These are phyloP conservation scores for Cucurbita argyrosperma DNA, from an alignment of 306 rosid genomes.

Conservation along the genomic window DNA sequence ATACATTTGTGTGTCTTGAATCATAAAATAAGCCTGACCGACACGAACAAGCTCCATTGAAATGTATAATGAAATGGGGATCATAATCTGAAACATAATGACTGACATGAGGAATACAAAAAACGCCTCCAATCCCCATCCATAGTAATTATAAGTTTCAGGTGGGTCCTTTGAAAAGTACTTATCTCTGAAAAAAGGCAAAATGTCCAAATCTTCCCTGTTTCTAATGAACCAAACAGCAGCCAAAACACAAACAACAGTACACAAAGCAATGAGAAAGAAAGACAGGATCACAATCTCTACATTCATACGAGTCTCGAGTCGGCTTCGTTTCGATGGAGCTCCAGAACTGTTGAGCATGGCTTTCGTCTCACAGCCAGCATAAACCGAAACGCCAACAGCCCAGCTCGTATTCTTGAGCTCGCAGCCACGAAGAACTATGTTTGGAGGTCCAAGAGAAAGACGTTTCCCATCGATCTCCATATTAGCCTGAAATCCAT, in stretches of 20 bases:
- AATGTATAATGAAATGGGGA: conserved; percentile 85
- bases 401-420: conserved; percentile 81
- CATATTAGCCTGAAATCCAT: conserved; percentile 74
- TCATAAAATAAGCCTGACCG: conserved; percentile 94
- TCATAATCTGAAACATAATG: conserved; percentile 90
- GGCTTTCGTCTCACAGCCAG: conserved; percentile 83
- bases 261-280: conserved; percentile 60
- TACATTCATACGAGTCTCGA: conserved; percentile 76
- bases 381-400: conserved; percentile 72
- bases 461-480: conserved; percentile 64
- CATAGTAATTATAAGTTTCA: conserved; percentile 40
- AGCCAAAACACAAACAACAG: conserved; percentile 54
- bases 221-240: conserved; percentile 63
- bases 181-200: conserved; percentile 59
- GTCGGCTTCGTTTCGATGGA: conserved; percentile 89
- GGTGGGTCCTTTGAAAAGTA: conserved; percentile 16
- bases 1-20: conserved; percentile 54
- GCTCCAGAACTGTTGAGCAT: conserved; percentile 94
- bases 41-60: conserved; percentile 94
- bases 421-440: conserved; percentile 81
- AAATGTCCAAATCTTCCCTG: conserved; percentile 25
- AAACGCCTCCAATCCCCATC: conserved; percentile 61
- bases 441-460: conserved; percentile 86
- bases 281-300: conserved; percentile 73
- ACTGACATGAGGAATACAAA: conserved; percentile 89